Base-by-base conservation (phyloP, 306 rosid species). In the Quillaja saponaria region DNA sequence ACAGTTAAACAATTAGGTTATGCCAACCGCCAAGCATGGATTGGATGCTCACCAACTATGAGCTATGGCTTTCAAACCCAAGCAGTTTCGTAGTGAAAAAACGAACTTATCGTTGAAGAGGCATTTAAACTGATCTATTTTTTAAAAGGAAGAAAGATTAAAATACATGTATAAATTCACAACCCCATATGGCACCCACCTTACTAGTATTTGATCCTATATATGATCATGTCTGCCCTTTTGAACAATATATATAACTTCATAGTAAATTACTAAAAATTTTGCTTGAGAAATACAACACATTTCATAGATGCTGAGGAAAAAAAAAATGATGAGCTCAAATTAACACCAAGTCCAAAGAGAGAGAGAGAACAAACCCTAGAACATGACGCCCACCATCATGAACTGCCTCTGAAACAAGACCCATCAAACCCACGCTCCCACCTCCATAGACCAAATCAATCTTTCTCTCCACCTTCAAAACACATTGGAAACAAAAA, bases 311-410 rank as follows among this genome's bases (percentile, higher is more conserved):
- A 49, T 41, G 21, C 10, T 19, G 0, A 18, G 39, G 64, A 17
- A 35, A 18, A 38, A 48, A 49, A 18, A 64, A 68, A 74, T 81
- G 73, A 77, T 74, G 34, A 46, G 65, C 9, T 14, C 52, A 34
- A 58, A n/a, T n/a, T n/a, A n/a, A 68, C 19, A 49, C 20, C 12
- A 3, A 47, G 7, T 42, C 49, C 9, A 33, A 0, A 10, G 8
- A 60, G 13, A 10, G 13, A 45, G 11, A 65, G 54, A 67, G 56
- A 47, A 81, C 81, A 76, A 75, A 94, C 99, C 99, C 97, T 67
- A 94, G 81, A 77, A 94, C 99, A 90, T 94, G 97, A 58, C 97
- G 99, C 63, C 99, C 99, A 61, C 99, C 99, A 94, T 94, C 99
- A 94, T 90, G 99, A 80, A 90, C 99, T 28, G 97, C 99, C 90